Percentiles rank a stretch among this genome's conserved stretches.
Evolutionary conservation across 805 yeast species (phyloP).

Genomic region (Candida takata): DNA sequence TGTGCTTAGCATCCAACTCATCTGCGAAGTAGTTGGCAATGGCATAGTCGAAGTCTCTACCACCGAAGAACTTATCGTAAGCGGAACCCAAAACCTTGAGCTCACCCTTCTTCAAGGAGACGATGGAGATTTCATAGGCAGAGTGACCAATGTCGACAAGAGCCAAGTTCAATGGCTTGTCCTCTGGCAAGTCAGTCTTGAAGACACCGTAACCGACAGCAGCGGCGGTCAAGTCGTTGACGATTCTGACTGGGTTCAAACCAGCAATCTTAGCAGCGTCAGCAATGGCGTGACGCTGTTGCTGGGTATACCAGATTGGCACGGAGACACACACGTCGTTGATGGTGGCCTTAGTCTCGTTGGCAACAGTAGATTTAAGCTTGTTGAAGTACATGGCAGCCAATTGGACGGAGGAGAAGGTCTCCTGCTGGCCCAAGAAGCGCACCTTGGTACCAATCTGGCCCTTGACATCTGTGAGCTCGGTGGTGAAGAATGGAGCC

Average conservation of each 20-base stretch:
- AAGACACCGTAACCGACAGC: slow-evolving; percentile 99
- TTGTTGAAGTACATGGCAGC: slow-evolving; percentile 93
- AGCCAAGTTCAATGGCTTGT: slow-evolving; percentile 82
- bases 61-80: slow-evolving; percentile 95
- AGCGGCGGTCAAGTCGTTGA: slow-evolving; percentile 96
- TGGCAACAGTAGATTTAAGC: slow-evolving; percentile 69
- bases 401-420: slow-evolving; percentile 83
- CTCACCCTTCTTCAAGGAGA: slow-evolving; percentile 93
- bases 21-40: slow-evolving; percentile 93
- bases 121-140: slow-evolving; percentile 82
- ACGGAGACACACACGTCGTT: slow-evolving; percentile 90
- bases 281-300: slow-evolving; percentile 91
- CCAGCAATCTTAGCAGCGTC: slow-evolving; percentile 97
- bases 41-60: slow-evolving; percentile 92
- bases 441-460: slow-evolving; percentile 80
- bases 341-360: slow-evolving; percentile 72
- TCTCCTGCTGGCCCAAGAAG: slow-evolving; percentile 68
- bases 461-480: slow-evolving; percentile 68
- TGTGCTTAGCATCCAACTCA: slow-evolving; percentile 85
- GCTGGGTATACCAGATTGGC: slow-evolving; percentile 96
- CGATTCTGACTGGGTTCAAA: slow-evolving; percentile 95
- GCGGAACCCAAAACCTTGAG: slow-evolving; percentile 88
- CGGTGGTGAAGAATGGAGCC: slow-evolving; percentile 64
- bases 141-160: slow-evolving; percentile 97
- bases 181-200: slow-evolving; percentile 95